phyloP scores from a whole-genome alignment of 768 basidiomycete species.

The Flagelloscypha sp. region DNA sequence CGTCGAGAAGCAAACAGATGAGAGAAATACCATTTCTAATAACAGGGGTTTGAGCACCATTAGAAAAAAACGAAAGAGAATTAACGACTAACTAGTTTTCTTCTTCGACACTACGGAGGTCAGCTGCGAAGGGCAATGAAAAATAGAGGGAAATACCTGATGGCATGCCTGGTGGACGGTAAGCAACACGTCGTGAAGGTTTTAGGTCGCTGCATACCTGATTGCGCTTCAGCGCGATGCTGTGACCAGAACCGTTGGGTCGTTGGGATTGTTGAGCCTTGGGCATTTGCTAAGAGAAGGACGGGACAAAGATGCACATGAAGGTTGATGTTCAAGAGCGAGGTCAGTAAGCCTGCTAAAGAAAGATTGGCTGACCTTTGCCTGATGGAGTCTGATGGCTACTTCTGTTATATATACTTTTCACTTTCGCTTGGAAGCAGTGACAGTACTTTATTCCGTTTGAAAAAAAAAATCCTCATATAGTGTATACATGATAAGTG shows the following conservation, averaged over 20 bases:
- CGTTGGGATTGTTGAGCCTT: slow-evolving; percentile 19
- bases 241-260: slow-evolving; percentile 27
- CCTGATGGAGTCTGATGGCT: too few species aligned
- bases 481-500: too few species aligned
- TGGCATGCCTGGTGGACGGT: slow-evolving; percentile 38
- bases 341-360: too few species aligned
- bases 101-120: slow-evolving; percentile 57
- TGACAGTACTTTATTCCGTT: too few species aligned
- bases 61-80: slow-evolving; percentile 3
- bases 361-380: too few species aligned
- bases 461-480: too few species aligned
- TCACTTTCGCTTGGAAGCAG: too few species aligned
- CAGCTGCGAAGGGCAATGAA: slow-evolving; percentile 20
- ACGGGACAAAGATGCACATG: too few species aligned
- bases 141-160: slow-evolving; percentile 26
- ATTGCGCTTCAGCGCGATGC: slow-evolving; percentile 46
- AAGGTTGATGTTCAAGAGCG: too few species aligned
- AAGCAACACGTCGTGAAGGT: slow-evolving; percentile 5
- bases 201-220: slow-evolving; percentile 26
- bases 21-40: slow-evolving; percentile 52
- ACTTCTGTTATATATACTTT: too few species aligned
- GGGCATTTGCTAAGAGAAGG: too few species aligned
- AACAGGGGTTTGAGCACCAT: slow-evolving; percentile 9
- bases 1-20: slow-evolving; percentile 6
- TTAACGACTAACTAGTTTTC: slow-evolving; percentile 53